Conservation (phyloP, 2,329 filamentous ascomycete genomes). For the Plectosphaerella cucumerina region DNA sequence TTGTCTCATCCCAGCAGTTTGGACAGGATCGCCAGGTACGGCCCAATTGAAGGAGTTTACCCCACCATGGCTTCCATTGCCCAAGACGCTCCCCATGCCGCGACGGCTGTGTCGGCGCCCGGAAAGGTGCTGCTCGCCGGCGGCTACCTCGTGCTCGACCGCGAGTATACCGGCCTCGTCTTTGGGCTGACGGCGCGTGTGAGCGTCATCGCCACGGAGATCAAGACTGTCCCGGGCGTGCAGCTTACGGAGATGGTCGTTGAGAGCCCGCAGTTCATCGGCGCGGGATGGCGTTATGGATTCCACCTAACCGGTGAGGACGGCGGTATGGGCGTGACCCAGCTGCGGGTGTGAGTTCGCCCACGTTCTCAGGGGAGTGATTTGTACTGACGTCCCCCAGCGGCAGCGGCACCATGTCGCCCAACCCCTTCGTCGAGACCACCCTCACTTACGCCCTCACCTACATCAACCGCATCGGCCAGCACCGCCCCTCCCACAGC, state of each 20-base stretch:
- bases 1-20: neutral
- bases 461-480: slow-evolving; percentile 57
- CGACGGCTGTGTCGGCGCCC: slow-evolving; percentile 74
- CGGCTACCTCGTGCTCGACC: slow-evolving; percentile 91
- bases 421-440: slow-evolving; percentile 89
- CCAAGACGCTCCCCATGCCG: slow-evolving; percentile 14
- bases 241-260: slow-evolving; percentile 73
- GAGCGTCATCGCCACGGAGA: slow-evolving; percentile 56
- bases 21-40: neutral
- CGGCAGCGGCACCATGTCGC: slow-evolving; percentile 39
- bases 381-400: neutral
- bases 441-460: slow-evolving; percentile 83
- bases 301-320: slow-evolving; percentile 65
- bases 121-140: slow-evolving; percentile 95
- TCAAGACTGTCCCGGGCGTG: slow-evolving; percentile 58
- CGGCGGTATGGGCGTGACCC: slow-evolving; percentile 77
- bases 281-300: slow-evolving; percentile 84
- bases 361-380: slow-evolving; percentile 3
- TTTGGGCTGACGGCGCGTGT: slow-evolving; percentile 65
- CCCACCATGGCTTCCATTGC: neutral
- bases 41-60: neutral
- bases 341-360: slow-evolving; percentile 68
- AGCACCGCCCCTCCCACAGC: slow-evolving; percentile 33
- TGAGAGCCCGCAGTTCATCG: slow-evolving; percentile 83
- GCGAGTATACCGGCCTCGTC: slow-evolving; percentile 73